phyloP scores from a whole-genome alignment of 2,329 filamentous ascomycete genomes.

The Fusarium paranaense region DNA sequence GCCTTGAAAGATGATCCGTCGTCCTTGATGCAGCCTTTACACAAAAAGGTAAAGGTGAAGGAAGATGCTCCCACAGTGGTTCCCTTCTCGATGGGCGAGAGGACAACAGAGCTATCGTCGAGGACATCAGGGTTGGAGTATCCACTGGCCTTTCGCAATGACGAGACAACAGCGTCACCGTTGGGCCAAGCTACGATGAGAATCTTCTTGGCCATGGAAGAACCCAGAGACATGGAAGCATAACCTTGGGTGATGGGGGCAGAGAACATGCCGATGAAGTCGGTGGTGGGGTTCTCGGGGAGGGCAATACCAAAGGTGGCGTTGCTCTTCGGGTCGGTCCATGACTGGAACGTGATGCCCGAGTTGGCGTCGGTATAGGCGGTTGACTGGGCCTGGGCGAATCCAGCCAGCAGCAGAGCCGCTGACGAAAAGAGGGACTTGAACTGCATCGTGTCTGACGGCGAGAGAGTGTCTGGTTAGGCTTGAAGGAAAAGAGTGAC shows the following conservation, averaged over 20 bases:
- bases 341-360: slow-evolving; percentile 66
- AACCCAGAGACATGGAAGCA: slow-evolving; percentile 68
- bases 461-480: background rate
- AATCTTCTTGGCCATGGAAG: slow-evolving; percentile 68
- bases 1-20: slow-evolving; percentile 59
- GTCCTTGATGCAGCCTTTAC: slow-evolving; percentile 67
- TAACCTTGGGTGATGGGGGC: slow-evolving; percentile 60
- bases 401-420: slow-evolving; percentile 30
- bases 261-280: slow-evolving; percentile 68
- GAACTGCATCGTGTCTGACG: slow-evolving; percentile 29
- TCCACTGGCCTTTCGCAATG: slow-evolving; percentile 68
- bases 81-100: slow-evolving; percentile 69
- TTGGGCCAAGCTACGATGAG: slow-evolving; percentile 70
- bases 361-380: slow-evolving; percentile 59
- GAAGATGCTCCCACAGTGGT: slow-evolving; percentile 67
- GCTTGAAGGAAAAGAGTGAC: slow-evolving; percentile 3
- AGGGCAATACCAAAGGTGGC: slow-evolving; percentile 67
- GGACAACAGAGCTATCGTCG: slow-evolving; percentile 63
- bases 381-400: slow-evolving; percentile 23
- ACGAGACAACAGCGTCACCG: slow-evolving; percentile 64
- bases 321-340: slow-evolving; percentile 56
- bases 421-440: slow-evolving; percentile 32
- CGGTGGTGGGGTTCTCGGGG: slow-evolving; percentile 62
- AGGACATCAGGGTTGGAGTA: slow-evolving; percentile 71
- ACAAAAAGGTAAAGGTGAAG: slow-evolving; percentile 75